These are phyloP conservation scores for Prillingera fragicola DNA, from an alignment of 1,284 basidiomycete genomes.

Conservation along the genomic window DNA sequence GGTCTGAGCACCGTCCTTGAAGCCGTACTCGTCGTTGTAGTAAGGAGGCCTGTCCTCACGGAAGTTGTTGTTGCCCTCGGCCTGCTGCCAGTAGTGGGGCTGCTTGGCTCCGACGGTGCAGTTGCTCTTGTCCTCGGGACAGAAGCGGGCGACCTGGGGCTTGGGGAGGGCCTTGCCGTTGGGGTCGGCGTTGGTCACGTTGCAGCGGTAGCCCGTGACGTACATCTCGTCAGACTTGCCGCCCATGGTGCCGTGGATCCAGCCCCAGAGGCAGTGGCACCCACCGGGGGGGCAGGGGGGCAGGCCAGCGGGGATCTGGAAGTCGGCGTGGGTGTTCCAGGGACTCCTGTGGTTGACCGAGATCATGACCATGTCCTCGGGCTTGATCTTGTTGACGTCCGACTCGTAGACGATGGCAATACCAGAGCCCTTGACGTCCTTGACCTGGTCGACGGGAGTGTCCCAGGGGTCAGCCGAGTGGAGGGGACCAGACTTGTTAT, in stretches of 20 bases:
- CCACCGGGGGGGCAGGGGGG: conserved; percentile 61
- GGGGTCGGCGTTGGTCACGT: conserved; percentile 51
- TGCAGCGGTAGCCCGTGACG: conserved; percentile 69
- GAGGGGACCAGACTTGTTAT: not conserved
- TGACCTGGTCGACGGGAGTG: not conserved
- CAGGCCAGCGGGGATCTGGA: conserved; percentile 59
- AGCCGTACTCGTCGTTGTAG: conserved; percentile 28
- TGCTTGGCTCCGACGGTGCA: conserved; percentile 35
- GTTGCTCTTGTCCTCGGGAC: conserved; percentile 23
- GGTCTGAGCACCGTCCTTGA: conserved; percentile 29
- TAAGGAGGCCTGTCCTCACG: conserved; percentile 36
- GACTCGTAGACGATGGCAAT: conserved; percentile 64
- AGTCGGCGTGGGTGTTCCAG: conserved; percentile 59
- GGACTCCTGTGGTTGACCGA: conserved; percentile 67
- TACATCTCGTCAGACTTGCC: conserved; percentile 45
- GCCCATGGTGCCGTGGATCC: conserved; percentile 51
- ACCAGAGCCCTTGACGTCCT: conserved; percentile 7
- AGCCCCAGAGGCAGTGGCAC: conserved; percentile 67
- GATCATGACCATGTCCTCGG: conserved; percentile 66
- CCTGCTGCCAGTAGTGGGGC: conserved; percentile 7
- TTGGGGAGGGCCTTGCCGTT: conserved; percentile 51
- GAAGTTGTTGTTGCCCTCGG: conserved; percentile 9
- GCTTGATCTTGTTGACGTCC: conserved; percentile 55
- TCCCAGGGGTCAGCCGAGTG: not conserved
- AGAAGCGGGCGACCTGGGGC: conserved; percentile 43